A percentile compares a stretch with the other conserved stretches of the same genome.
Evolutionary conservation across 1,284 basidiomycete genomes (phyloP).

Genomic region (Sporisorium sorghi): DNA sequence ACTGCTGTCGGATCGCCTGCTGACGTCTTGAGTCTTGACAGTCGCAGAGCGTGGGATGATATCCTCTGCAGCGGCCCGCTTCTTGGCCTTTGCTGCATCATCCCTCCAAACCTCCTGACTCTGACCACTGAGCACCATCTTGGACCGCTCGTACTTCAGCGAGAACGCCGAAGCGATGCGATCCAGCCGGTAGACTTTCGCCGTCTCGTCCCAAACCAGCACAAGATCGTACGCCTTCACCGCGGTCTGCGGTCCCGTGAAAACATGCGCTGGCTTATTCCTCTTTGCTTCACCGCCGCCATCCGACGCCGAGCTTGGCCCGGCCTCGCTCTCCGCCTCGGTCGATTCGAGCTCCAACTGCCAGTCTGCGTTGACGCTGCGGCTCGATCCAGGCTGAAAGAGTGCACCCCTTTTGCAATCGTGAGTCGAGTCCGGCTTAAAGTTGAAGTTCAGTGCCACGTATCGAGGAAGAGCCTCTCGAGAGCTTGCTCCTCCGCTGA

Average conservation of each 20-base stretch:
- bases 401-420: conserved; percentile 39
- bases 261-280: conserved; percentile 34
- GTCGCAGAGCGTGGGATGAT: background rate
- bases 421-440: conserved; percentile 45
- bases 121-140: conserved; percentile 28
- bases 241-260: conserved; percentile 33
- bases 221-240: conserved; percentile 39
- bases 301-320: background rate
- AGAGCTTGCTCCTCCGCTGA: too few relatives aligned
- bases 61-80: background rate
- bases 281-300: background rate
- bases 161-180: conserved; percentile 35
- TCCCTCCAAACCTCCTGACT: conserved; percentile 18
- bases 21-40: background rate
- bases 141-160: conserved; percentile 45
- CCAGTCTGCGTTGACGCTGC: conserved; percentile 32
- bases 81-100: conserved; percentile 9
- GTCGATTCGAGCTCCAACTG: conserved; percentile 41
- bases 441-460: conserved; percentile 47
- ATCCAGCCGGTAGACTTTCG: conserved; percentile 24
- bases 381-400: conserved; percentile 12
- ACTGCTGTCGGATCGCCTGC: background rate
- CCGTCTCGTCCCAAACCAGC: conserved; percentile 31
- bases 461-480: conserved; percentile 18
- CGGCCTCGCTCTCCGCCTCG: conserved; percentile 5